phyloP scores from a whole-genome alignment of 2,329 filamentous ascomycete species.

The Harringtonia aguacate region DNA sequence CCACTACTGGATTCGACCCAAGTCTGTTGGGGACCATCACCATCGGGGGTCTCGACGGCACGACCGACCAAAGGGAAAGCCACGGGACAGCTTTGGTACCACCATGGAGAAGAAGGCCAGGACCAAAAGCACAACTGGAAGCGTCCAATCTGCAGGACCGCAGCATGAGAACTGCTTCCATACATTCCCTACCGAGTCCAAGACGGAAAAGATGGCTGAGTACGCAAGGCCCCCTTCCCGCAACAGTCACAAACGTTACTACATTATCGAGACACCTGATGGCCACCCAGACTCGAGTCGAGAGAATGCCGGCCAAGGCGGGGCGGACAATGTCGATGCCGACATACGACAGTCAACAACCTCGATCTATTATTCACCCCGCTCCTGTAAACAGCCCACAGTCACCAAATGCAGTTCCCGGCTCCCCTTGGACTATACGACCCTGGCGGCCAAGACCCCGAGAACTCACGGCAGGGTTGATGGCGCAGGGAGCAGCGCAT shows the following conservation, averaged over 20 bases:
- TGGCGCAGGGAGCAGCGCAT: slow-evolving; percentile 17
- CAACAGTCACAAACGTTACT: slow-evolving; percentile 13
- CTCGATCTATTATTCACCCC: no score
- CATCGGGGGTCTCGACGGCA: slow-evolving; percentile 9
- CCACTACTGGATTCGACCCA: slow-evolving; percentile 42
- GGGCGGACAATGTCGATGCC: neutral
- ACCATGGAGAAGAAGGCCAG: neutral
- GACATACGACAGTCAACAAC: neutral
- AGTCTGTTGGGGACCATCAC: slow-evolving; percentile 12
- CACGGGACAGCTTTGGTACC: neutral
- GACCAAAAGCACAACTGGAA: neutral
- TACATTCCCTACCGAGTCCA: slow-evolving; percentile 16
- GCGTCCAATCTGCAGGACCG: slow-evolving; percentile 3
- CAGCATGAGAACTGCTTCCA: slow-evolving; percentile 6
- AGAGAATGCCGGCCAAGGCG: slow-evolving; percentile 5
- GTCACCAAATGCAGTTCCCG: no score
- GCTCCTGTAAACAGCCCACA: no score
- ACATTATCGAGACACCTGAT: slow-evolving; percentile 10
- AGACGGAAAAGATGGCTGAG: slow-evolving; percentile 20
- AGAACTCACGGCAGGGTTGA: slow-evolving; percentile 4
- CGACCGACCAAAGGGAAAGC: slow-evolving; percentile 4
- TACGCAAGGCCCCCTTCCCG: slow-evolving; percentile 12
- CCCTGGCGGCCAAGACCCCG: neutral
- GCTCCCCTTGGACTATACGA: no score
- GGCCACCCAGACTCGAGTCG: slow-evolving; percentile 6